phyloP scores from a whole-genome alignment of 495 filamentous ascomycete genomes.

The Chaetomium cochliodes region DNA sequence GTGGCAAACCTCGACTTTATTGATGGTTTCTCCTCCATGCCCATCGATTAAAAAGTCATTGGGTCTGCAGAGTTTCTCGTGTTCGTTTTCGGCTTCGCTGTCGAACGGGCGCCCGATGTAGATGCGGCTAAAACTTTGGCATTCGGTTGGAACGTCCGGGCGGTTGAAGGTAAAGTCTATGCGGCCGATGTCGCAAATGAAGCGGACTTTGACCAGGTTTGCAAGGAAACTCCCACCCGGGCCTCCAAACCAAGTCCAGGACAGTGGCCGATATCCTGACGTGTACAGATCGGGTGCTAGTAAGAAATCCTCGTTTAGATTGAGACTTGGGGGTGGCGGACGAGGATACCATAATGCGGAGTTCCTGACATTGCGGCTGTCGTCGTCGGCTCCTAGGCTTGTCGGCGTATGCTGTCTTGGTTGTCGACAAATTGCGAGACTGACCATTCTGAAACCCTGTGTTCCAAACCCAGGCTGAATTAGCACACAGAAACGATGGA shows the following conservation, averaged over 20 bases:
- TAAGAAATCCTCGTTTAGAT: neutral
- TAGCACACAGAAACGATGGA: neutral
- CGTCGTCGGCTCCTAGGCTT: neutral
- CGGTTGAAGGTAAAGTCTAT: neutral
- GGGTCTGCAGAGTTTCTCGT: too few species aligned
- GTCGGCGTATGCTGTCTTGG: neutral
- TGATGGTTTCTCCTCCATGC: neutral
- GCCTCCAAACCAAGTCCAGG: constrained; percentile 1
- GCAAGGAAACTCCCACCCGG: neutral
- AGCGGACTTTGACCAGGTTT: neutral
- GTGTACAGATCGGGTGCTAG: neutral
- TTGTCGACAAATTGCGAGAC: neutral
- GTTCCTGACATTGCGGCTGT: neutral
- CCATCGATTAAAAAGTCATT: constrained; percentile 1
- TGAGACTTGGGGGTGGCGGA: neutral
- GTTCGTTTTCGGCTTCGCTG: neutral
- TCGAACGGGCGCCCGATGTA: too few species aligned
- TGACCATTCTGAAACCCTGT: neutral
- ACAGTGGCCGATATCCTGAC: neutral
- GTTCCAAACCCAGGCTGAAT: neutral
- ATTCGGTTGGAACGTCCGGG: neutral
- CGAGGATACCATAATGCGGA: neutral
- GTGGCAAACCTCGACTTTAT: neutral
- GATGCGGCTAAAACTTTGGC: neutral
- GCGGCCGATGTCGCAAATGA: neutral